These are phyloP conservation scores for Trifolium dubium DNA, from an alignment of 306 rosid genomes.

Conservation along the genomic window DNA sequence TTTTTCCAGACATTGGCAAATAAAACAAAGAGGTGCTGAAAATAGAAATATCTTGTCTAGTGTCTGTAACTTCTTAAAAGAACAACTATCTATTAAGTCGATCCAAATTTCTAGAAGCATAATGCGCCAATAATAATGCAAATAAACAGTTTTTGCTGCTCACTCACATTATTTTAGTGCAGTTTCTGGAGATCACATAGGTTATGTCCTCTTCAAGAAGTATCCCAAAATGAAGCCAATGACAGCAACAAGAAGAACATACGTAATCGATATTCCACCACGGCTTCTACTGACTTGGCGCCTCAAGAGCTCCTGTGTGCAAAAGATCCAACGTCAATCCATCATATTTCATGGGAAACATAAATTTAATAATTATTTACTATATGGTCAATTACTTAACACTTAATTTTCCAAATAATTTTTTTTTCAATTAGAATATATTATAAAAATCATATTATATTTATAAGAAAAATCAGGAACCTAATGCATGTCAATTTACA, in stretches of 20 bases:
- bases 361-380: neutral
- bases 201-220: slow-evolving; percentile 28
- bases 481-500: neutral
- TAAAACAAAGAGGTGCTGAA: neutral
- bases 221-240: slow-evolving; percentile 34
- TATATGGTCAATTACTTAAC: neutral
- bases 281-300: slow-evolving; percentile 19
- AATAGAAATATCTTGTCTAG: neutral
- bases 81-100: neutral
- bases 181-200: slow-evolving; percentile 5
- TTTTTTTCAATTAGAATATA: neutral
- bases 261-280: slow-evolving; percentile 21
- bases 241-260: slow-evolving; percentile 28
- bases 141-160: slow-evolving; percentile 10
- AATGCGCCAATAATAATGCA: neutral
- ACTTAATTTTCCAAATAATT: neutral
- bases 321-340: neutral
- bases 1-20: neutral
- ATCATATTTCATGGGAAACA: slow-evolving; percentile 18
- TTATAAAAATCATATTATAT: neutral
- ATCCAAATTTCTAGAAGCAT: slow-evolving; percentile 9
- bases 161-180: neutral
- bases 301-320: slow-evolving; percentile 26
- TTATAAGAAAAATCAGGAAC: neutral
- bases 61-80: neutral